These are phyloP conservation scores for Fusarium buxicola DNA, from an alignment of 2,329 filamentous ascomycete genomes.

Conservation along the genomic window DNA sequence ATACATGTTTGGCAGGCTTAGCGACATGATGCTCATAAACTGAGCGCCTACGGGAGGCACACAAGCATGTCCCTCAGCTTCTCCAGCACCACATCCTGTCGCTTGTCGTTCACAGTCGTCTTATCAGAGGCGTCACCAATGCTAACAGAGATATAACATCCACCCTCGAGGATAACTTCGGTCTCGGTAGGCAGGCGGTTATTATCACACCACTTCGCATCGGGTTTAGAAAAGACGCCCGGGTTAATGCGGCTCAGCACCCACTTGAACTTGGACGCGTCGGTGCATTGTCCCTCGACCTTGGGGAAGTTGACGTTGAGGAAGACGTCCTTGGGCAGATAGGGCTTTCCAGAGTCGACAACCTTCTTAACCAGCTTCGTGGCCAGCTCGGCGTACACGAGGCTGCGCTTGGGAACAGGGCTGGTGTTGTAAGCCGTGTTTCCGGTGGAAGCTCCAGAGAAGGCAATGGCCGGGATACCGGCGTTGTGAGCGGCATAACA, in stretches of 20 bases:
- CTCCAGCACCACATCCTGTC: slow-evolving; percentile 47
- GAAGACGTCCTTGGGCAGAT: slow-evolving; percentile 69
- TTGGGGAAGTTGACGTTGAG: slow-evolving; percentile 78
- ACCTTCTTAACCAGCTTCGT: slow-evolving; percentile 67
- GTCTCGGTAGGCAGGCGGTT: slow-evolving; percentile 69
- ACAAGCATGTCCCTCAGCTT: slow-evolving; percentile 50
- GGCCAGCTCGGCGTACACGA: slow-evolving; percentile 73
- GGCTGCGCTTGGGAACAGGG: slow-evolving; percentile 64
- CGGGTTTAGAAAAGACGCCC: slow-evolving; percentile 63
- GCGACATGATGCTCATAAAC: too few relatives aligned
- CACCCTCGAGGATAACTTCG: slow-evolving; percentile 60
- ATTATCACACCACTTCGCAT: slow-evolving; percentile 68
- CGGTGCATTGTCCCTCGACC: slow-evolving; percentile 62
- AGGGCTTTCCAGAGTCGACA: slow-evolving; percentile 68
- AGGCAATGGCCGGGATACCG: slow-evolving; percentile 74
- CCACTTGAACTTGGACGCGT: slow-evolving; percentile 68
- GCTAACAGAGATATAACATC: slow-evolving; percentile 73
- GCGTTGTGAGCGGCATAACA: slow-evolving; percentile 65
- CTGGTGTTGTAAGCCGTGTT: slow-evolving; percentile 65
- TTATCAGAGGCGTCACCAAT: slow-evolving; percentile 71
- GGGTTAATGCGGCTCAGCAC: slow-evolving; percentile 72
- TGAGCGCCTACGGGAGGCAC: slow-evolving; percentile 35
- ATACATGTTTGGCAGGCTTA: background rate
- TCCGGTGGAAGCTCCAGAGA: slow-evolving; percentile 66
- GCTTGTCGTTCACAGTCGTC: slow-evolving; percentile 57